Conservation (phyloP, 257 asterid species). For the Rehmannia glutinosa region DNA sequence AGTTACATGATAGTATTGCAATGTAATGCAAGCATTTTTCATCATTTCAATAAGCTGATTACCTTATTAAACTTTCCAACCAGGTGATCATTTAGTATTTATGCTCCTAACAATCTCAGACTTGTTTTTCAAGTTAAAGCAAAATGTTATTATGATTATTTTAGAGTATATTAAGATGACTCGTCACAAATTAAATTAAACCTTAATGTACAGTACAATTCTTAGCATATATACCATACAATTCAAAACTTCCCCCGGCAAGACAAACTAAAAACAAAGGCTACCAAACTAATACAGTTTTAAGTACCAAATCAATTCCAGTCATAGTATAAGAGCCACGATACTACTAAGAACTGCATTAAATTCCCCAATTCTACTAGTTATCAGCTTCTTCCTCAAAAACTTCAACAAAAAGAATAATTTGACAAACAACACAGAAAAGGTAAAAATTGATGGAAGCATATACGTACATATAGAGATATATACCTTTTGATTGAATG, state of each 20-base stretch:
- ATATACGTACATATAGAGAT: background rate
- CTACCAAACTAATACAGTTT: no score
- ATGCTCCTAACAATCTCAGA: background rate
- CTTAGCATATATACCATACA: no score
- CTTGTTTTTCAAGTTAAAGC: background rate
- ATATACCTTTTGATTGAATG: constrained; percentile 69
- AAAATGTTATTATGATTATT: background rate
- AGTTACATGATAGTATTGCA: background rate
- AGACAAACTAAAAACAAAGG: no score
- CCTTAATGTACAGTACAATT: no score
- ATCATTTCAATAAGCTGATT: background rate
- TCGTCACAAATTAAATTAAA: no score
- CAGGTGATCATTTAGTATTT: background rate
- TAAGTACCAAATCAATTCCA: no score
- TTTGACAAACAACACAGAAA: background rate
- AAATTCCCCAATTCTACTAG: no score
- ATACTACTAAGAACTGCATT: no score
- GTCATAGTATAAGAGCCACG: no score
- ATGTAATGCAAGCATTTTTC: background rate
- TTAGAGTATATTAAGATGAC: no score
- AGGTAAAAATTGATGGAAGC: background rate
- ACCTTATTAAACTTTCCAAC: background rate
- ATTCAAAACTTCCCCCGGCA: no score
- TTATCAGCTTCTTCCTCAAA: no score
- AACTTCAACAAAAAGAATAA: background rate